Evolutionary conservation across 2,329 filamentous ascomycete genomes (phyloP).

Genomic region (Fonsecaea pedrosoi): DNA sequence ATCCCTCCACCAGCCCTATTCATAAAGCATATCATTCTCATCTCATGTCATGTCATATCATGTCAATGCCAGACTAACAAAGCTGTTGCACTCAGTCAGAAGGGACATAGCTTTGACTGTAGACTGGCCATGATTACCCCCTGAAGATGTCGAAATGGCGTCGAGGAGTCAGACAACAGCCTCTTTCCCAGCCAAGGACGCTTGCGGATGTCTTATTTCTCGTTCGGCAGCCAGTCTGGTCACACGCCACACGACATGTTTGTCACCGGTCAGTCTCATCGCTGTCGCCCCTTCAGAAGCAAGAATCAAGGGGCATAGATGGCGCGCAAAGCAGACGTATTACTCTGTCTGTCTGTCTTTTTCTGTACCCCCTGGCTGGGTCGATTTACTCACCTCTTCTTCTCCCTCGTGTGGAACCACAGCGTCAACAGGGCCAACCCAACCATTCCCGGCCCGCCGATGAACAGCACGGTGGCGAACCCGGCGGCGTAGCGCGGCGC

Average conservation of each 20-base stretch:
- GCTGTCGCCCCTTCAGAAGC: background rate
- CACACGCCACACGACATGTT: background rate
- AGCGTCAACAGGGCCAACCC: background rate
- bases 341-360: too few relatives aligned
- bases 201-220: background rate
- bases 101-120: too few relatives aligned
- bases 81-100: too few relatives aligned
- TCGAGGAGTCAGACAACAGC: background rate
- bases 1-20: too few relatives aligned
- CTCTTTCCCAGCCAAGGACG: background rate
- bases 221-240: background rate
- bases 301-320: too few relatives aligned
- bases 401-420: constrained; percentile 1
- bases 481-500: constrained; percentile 66
- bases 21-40: too few relatives aligned
- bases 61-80: too few relatives aligned
- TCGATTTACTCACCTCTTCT: background rate
- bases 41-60: too few relatives aligned
- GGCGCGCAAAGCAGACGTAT: too few relatives aligned
- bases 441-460: background rate
- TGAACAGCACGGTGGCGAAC: constrained; percentile 42
- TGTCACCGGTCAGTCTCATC: background rate
- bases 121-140: too few relatives aligned
- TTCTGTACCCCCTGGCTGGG: too few relatives aligned
- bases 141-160: too few relatives aligned